Evolutionary conservation across 805 yeast genomes (phyloP), one percentile per base, ranked within the genome.

Genomic region (Saturnispora besseyi): DNA sequence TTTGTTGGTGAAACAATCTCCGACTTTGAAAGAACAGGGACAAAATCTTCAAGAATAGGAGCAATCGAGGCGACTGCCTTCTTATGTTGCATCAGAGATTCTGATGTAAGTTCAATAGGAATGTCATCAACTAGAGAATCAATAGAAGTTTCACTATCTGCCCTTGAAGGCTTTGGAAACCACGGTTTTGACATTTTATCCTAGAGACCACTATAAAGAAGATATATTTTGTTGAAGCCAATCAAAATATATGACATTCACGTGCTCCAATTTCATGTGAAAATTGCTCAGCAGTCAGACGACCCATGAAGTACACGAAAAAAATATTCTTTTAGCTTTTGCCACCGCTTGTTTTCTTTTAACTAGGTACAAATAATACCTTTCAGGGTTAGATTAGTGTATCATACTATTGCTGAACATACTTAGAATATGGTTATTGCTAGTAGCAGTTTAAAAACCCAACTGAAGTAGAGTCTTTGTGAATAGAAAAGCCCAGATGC

Each of bases 61-160:
- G 91, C 91, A 41, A 85, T 79, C 0, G 87, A 76, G 10, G 87
- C 90, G 72, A 84, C 81, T 11, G 91, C 91, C 54, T 72, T 78
- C 57, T 72, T 73, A 31, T 66, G 71, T 37, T 62, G 63, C 21
- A 59, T 66, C 29, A 66, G 47, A 1, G 69, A 57, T 32, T 64
- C 67, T 22, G 61, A 52, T 9, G 69, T 64, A 10, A 67, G 48
- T 4, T 68, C 67, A 30, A 55, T 53, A 2, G 63, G 60, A 22
- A 52, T 58, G 4, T 45, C 51, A 12, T 62, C 62, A 26, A 47
- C 29, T 24, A 47, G 12, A 5, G 50, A 47, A 30, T 41, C 50
- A 33, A 47, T 47, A 18, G 45, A 40, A 5, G 41, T 30, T 15
- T 41, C 41, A 22, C 45, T 40, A 12, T 41, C 45, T 8, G 41